These are phyloP conservation scores for Pezicula rhizophila DNA, from an alignment of 2,329 filamentous ascomycete species.

Conservation along the genomic window DNA sequence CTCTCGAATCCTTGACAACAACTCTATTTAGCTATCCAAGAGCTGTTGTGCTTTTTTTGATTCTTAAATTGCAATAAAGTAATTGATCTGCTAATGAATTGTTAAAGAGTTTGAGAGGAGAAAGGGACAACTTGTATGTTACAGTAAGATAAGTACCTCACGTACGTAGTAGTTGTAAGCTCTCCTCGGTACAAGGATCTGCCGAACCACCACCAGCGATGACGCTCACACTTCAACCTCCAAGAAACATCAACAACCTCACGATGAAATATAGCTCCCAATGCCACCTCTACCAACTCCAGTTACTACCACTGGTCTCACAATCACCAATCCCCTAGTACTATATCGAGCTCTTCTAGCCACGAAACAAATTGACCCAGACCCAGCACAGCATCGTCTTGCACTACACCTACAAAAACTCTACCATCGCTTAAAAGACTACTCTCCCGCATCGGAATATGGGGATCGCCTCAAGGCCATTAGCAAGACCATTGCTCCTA, in stretches of 20 bases:
- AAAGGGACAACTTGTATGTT: too few species aligned
- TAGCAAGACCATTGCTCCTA: slow-evolving; percentile 33
- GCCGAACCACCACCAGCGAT: too few species aligned
- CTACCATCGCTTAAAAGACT: slow-evolving; percentile 71
- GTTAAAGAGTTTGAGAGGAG: too few species aligned
- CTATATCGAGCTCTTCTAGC: slow-evolving; percentile 69
- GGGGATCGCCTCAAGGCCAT: slow-evolving; percentile 57
- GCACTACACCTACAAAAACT: slow-evolving; percentile 73
- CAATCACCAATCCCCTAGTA: slow-evolving; percentile 67
- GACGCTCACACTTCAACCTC: not conserved
- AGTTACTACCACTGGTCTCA: slow-evolving; percentile 40
- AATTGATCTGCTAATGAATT: too few species aligned
- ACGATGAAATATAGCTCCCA: slow-evolving; percentile 8
- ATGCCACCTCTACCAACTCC: slow-evolving; percentile 28
- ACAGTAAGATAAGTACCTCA: too few species aligned
- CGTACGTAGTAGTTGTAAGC: too few species aligned
- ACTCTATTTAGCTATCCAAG: too few species aligned
- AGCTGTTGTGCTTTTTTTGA: too few species aligned
- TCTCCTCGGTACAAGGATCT: too few species aligned
- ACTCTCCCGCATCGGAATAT: slow-evolving; percentile 67
- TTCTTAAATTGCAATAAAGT: too few species aligned
- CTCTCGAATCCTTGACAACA: too few species aligned
- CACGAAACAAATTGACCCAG: slow-evolving; percentile 56
- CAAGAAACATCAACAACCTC: not conserved
- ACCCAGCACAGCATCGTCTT: slow-evolving; percentile 65